Conservation (phyloP, 805 yeast species). For the Middelhovenomyces tepae region DNA sequence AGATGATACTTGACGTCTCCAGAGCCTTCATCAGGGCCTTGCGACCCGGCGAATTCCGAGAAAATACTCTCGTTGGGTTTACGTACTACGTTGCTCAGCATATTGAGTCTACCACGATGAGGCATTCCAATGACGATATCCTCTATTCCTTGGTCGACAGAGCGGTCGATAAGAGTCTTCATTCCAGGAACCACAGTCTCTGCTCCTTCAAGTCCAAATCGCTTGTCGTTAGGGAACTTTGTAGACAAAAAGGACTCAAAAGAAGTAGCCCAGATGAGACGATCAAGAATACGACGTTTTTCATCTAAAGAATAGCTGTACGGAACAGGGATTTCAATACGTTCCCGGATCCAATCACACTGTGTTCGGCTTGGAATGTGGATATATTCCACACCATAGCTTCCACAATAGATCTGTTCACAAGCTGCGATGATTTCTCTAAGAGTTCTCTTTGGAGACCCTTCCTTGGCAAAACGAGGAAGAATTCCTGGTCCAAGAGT, state of each 20-base stretch:
- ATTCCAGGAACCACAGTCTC: conserved; percentile 95
- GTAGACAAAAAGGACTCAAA: conserved; percentile 89
- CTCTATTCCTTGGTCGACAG: conserved; percentile 81
- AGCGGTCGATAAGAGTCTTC: conserved; percentile 87
- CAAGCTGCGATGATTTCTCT: conserved; percentile 70
- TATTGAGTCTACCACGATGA: conserved; percentile 97
- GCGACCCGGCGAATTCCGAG: conserved; percentile 89
- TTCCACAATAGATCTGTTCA: conserved; percentile 77
- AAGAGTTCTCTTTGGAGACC: conserved; percentile 58
- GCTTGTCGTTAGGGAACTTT: conserved; percentile 96
- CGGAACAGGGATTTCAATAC: conserved; percentile 87
- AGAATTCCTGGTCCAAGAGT: conserved; percentile 95
- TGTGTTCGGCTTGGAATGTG: conserved; percentile 92
- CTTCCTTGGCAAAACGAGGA: conserved; percentile 73
- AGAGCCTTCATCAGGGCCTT: conserved; percentile 88
- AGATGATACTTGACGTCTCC: conserved; percentile 99
- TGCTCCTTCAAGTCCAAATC: conserved; percentile 98
- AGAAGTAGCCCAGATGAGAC: conserved; percentile 92
- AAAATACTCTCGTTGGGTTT: conserved; percentile 97
- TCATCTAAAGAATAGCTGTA: conserved; percentile 76
- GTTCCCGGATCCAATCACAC: conserved; percentile 98
- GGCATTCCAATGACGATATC: conserved; percentile 99
- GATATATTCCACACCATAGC: conserved; percentile 90
- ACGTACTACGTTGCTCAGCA: conserved; percentile 96
- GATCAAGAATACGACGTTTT: conserved; percentile 92